Percentiles rank a stretch among this genome's conserved stretches.
phyloP scores from a whole-genome alignment of 1,139 yeast genomes.

The Tardiomyces depauwii region DNA sequence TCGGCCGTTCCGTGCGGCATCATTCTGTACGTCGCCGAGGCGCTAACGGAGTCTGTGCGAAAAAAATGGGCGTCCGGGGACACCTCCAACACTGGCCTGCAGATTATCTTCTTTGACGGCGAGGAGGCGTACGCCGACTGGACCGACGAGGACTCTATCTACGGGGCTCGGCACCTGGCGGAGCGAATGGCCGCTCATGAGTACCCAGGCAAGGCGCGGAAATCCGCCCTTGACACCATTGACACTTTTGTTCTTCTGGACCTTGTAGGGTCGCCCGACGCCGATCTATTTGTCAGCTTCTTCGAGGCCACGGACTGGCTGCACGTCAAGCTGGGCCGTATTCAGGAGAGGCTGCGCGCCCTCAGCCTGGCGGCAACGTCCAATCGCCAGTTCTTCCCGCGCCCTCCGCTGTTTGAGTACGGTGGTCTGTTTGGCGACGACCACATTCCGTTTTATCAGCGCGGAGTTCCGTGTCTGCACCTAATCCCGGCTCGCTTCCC shows the following conservation, averaged over 20 bases:
- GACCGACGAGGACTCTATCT: conserved; percentile 40
- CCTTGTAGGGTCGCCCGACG: conserved; percentile 32
- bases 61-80: conserved; percentile 14
- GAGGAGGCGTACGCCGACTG: conserved; percentile 45
- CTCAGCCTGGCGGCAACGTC: conserved; percentile 3
- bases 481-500: conserved; percentile 43
- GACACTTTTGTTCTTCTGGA: conserved; percentile 39
- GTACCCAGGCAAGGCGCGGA: conserved; percentile 7
- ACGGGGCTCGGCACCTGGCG: conserved; percentile 44
- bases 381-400: conserved; percentile 4
- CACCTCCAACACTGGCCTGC: conserved; percentile 26
- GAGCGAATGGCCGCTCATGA: conserved; percentile 24
- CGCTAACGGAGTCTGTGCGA: conserved; percentile 20
- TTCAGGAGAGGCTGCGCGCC: conserved; percentile 1
- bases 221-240: conserved; percentile 21
- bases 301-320: conserved; percentile 31
- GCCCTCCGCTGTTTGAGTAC: conserved; percentile 1
- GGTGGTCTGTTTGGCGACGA: conserved; percentile 38
- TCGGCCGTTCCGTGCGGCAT: conserved; percentile 48
- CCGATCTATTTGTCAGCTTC: conserved; percentile 33
- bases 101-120: conserved; percentile 45
- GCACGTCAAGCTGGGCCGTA: conserved; percentile 20
- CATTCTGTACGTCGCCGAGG: conserved; percentile 34
- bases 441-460: conserved; percentile 38
- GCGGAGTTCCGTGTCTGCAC: conserved; percentile 39